Evolutionary conservation across 495 filamentous ascomycete genomes (phyloP), one percentile per base, ranked within the genome.

Genomic region (Penicillium malachiteum): DNA sequence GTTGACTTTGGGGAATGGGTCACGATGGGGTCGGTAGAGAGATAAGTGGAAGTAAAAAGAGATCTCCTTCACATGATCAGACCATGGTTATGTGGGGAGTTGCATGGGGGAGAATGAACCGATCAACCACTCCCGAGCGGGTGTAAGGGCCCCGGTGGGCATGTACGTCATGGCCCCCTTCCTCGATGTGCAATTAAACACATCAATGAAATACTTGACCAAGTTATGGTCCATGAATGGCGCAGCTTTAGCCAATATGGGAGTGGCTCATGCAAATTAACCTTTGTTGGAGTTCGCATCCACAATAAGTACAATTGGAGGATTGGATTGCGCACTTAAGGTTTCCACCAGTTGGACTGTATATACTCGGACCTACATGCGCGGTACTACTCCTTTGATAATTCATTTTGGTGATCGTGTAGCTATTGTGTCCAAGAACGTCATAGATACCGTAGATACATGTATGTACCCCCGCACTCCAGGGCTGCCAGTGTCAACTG

Each of bases 1-100:
- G 39, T 56, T 78, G 55, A 54, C 14, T n/a, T 32, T 46, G 14
- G 37, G 31, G 2, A 10, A 8, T 37, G 30, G 39, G 26, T 42
- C 39, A 42, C 26, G n/a, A 17, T 59, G 31, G 34, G 57, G 52
- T 53, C 11, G 16, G 45, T 21, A 30, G 5, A 35, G 32, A 17
- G 46, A 21, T 17, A 13, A 43, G 26, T 12, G 38, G 38, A 32
- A 43, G 42, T 35, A 46, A 26, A 51, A 51, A 34, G 35, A 35
- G 26, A 39, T 31, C 50, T 41, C 26, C 39, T 42, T 42, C 50
- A 52, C 54, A 56, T 56, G 54, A 56, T 56, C 51, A 45, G 51
- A 18, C 48, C 48, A 50, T 50, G 48, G 43, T 14, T 46, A n/a
- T 17, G 48, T 39, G 48, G 48, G 18, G 32, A 49, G 31, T 14